Conservation (phyloP, 2,329 filamentous ascomycete species). For the Fusarium begoniae region DNA sequence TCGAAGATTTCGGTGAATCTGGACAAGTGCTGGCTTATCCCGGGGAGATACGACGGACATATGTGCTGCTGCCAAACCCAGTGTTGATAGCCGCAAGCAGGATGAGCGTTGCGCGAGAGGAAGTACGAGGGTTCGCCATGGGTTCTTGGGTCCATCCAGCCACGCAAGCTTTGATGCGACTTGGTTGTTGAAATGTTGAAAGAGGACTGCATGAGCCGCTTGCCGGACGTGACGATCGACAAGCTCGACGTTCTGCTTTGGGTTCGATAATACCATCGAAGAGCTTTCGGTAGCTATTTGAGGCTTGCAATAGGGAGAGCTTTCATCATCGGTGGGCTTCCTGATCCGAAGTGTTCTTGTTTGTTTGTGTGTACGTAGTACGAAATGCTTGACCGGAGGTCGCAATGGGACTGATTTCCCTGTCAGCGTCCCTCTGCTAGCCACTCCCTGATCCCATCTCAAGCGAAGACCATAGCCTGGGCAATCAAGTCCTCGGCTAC, state of each 20-base stretch:
- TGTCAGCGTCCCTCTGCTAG: neutral
- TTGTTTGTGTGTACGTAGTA: neutral
- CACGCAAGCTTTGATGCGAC: neutral
- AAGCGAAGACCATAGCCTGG: neutral
- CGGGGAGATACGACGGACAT: neutral
- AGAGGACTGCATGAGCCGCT: neutral
- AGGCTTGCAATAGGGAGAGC: rapidly evolving
- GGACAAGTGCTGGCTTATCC: neutral
- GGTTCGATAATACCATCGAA: neutral
- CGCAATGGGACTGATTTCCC: neutral
- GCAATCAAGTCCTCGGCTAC: neutral
- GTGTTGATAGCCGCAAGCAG: neutral
- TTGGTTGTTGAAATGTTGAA: neutral
- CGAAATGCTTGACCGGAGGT: neutral
- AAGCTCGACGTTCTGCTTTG: neutral
- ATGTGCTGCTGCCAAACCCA: neutral
- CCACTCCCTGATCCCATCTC: constrained; percentile 5
- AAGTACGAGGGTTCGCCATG: neutral
- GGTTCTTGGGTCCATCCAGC: neutral
- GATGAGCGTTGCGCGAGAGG: neutral
- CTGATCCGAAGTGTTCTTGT: too few relatives aligned
- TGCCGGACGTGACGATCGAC: neutral
- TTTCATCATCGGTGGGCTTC: too few relatives aligned
- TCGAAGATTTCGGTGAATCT: neutral
- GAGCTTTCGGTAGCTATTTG: neutral